Evolutionary conservation across 192 early-diverging fungal species (phyloP).

Genomic region (Backusella circina): DNA sequence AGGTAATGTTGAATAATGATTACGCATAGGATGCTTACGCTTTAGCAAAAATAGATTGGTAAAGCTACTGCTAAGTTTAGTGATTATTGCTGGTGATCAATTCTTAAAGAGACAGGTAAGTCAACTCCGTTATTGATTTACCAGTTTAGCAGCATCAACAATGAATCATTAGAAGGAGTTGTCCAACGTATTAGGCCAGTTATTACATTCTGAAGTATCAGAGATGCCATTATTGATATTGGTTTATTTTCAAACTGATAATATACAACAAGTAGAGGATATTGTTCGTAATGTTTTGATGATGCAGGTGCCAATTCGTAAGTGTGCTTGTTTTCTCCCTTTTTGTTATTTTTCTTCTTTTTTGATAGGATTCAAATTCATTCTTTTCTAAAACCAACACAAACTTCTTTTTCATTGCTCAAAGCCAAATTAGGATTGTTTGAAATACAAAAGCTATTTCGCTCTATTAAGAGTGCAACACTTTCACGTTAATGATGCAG

Average conservation of each 20-base stretch:
- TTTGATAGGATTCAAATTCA: neutral
- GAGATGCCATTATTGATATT: constrained; percentile 26
- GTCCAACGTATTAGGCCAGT: constrained; percentile 2
- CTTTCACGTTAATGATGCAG: neutral
- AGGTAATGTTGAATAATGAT: neutral
- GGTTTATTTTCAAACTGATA: constrained; percentile 23
- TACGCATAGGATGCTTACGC: neutral
- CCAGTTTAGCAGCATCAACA: too few species aligned
- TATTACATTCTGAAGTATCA: constrained; percentile 15
- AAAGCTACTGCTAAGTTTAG: constrained; percentile 14
- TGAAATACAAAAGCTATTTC: constrained; percentile 33
- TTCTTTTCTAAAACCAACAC: neutral
- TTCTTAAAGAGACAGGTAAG: constrained; percentile 19
- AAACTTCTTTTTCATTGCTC: neutral
- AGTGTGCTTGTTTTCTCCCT: neutral
- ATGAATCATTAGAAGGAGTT: constrained; percentile 8
- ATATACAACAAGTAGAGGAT: constrained; percentile 25
- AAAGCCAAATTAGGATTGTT: constrained; percentile 33
- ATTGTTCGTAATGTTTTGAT: constrained; percentile 18
- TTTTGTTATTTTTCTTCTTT: neutral
- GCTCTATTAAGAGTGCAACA: constrained; percentile 4
- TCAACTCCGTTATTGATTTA: neutral
- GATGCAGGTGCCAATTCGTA: constrained; percentile 32
- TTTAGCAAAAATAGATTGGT: constrained; percentile 2
- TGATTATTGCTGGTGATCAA: constrained; percentile 13